phyloP scores from a whole-genome alignment of 768 basidiomycete genomes.

The Postia placenta region DNA sequence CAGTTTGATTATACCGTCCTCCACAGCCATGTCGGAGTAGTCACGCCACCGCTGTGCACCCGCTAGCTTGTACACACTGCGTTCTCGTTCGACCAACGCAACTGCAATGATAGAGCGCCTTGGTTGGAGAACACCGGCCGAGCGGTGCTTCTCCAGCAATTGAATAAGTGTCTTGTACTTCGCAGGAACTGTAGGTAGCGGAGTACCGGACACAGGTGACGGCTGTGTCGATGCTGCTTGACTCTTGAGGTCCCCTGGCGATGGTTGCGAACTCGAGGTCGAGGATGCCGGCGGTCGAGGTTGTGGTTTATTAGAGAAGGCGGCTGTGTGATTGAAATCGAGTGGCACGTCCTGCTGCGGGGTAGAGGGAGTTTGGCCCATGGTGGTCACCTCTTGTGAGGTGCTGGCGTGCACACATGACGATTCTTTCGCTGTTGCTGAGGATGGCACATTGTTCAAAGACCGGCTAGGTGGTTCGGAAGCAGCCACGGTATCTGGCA shows the following conservation, averaged over 20 bases:
- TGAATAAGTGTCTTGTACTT: constrained; percentile 1
- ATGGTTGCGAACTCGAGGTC: too few species aligned
- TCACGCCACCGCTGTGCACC: constrained; percentile 11
- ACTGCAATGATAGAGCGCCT: constrained; percentile 6
- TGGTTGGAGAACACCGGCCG: background rate
- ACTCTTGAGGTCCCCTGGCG: too few species aligned
- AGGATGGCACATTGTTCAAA: too few species aligned
- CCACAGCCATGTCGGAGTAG: constrained; percentile 10
- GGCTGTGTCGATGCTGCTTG: too few species aligned
- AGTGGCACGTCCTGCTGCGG: background rate
- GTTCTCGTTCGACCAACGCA: constrained; percentile 3
- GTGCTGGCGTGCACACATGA: background rate
- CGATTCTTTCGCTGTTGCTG: background rate
- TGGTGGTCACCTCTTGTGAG: background rate
- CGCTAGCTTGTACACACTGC: constrained; percentile 5
- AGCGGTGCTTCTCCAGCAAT: constrained; percentile 5
- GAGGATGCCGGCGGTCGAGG: too few species aligned
- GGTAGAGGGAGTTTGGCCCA: background rate
- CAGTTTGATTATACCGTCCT: constrained; percentile 9
- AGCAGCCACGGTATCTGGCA: too few species aligned
- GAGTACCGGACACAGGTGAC: too few species aligned
- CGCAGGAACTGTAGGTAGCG: background rate
- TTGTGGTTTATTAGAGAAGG: too few species aligned
- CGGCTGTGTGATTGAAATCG: too few species aligned
- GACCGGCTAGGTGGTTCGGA: too few species aligned